phyloP scores from a whole-genome alignment of 2,329 filamentous ascomycete species.

The Aspergillus sp. region DNA sequence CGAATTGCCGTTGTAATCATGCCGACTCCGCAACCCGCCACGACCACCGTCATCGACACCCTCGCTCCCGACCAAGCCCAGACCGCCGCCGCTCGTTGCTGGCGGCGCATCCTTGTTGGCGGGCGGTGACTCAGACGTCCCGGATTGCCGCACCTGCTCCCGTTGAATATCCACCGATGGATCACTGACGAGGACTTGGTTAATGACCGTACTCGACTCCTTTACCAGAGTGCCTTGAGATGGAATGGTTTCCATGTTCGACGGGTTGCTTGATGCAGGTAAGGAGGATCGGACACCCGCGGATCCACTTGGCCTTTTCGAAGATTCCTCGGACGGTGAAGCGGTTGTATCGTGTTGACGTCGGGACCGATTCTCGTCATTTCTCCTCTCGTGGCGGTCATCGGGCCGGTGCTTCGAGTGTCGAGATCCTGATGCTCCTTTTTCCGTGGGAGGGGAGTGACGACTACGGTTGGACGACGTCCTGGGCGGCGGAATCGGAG shows the following conservation, averaged over 20 bases:
- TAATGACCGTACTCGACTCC: slow-evolving; percentile 72
- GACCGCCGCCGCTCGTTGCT: slow-evolving; percentile 32
- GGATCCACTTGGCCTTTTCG: slow-evolving; percentile 34
- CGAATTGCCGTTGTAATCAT: slow-evolving; percentile 48
- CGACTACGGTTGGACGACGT: slow-evolving; percentile 65
- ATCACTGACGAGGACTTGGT: slow-evolving; percentile 66
- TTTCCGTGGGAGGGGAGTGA: slow-evolving; percentile 30
- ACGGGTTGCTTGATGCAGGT: slow-evolving; percentile 25
- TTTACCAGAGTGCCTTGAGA: slow-evolving; percentile 56
- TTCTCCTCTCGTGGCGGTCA: slow-evolving; percentile 34
- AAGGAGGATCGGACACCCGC: slow-evolving; percentile 30
- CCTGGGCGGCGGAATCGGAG: slow-evolving; percentile 68
- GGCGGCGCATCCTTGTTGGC: slow-evolving; percentile 34
- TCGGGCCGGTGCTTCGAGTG: slow-evolving; percentile 32
- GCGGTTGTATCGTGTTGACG: slow-evolving; percentile 23
- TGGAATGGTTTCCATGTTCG: slow-evolving; percentile 47
- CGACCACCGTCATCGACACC: slow-evolving; percentile 39
- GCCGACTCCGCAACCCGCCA: slow-evolving; percentile 38
- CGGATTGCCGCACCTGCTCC: slow-evolving; percentile 60
- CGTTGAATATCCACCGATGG: slow-evolving; percentile 65
- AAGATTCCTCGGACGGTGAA: slow-evolving; percentile 43
- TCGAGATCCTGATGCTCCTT: slow-evolving; percentile 30
- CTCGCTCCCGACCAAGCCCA: slow-evolving; percentile 44
- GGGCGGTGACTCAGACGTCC: slow-evolving; percentile 41
- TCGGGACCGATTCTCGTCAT: slow-evolving; percentile 32